These are phyloP conservation scores for Rosa rugosa DNA, from an alignment of 306 rosid genomes.

Conservation along the genomic window DNA sequence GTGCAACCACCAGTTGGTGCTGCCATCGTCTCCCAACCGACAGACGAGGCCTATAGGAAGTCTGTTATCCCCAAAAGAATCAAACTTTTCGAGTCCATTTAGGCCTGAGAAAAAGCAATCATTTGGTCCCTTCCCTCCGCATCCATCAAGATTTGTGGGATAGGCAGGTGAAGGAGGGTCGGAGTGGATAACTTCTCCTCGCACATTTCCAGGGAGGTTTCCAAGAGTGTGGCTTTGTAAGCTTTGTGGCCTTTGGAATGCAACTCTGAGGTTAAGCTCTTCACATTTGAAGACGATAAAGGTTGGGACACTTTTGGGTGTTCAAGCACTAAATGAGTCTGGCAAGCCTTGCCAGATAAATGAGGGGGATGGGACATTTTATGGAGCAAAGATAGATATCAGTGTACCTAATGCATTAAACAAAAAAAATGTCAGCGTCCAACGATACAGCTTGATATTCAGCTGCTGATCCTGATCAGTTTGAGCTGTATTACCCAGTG, in stretches of 20 bases:
- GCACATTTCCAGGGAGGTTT: conserved; percentile 66
- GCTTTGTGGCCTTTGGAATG: conserved; percentile 76
- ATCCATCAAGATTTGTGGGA: conserved; percentile 75
- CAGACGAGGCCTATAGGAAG: background rate
- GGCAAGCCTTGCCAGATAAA: conserved; percentile 89
- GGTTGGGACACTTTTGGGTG: conserved; percentile 95
- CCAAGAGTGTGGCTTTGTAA: conserved; percentile 62
- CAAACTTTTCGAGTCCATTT: background rate
- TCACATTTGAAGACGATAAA: conserved; percentile 63
- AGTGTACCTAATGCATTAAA: conserved; percentile 83
- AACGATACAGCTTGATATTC: conserved; percentile 96
- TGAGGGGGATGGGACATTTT: conserved; percentile 95
- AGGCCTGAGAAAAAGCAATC: background rate
- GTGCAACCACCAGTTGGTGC: background rate
- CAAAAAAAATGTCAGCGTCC: conserved; percentile 83
- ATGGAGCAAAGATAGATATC: conserved; percentile 92
- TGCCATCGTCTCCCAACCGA: background rate
- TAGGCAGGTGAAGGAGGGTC: conserved; percentile 61
- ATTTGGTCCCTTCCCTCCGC: conserved; percentile 50
- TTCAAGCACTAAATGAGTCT: conserved; percentile 81
- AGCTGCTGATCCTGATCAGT: conserved; percentile 63
- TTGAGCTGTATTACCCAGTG: conserved; percentile 75
- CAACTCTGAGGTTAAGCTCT: conserved; percentile 66
- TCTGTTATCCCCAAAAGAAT: background rate
- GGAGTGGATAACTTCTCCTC: conserved; percentile 74